Evolutionary conservation across 1,284 basidiomycete species (phyloP).

Genomic region (Rhodotorula sp.): DNA sequence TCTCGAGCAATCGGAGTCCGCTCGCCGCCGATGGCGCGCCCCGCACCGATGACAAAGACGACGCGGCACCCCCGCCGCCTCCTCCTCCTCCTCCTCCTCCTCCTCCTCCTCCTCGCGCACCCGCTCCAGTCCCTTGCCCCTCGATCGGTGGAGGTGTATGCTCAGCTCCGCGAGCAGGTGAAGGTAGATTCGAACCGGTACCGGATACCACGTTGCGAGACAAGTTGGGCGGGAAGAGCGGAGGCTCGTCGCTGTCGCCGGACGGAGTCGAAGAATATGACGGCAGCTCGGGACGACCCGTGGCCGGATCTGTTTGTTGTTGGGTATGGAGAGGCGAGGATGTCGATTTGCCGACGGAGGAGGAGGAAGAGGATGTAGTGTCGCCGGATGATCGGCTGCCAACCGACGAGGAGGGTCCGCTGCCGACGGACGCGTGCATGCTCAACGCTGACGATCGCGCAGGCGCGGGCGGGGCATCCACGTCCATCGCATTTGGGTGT

Average conservation of each 20-base stretch:
- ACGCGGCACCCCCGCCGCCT: not conserved
- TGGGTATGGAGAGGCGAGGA: too few species aligned
- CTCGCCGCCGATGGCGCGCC: not conserved
- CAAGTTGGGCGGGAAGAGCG: constrained; percentile 3
- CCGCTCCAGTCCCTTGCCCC: not conserved
- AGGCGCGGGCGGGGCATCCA: too few species aligned
- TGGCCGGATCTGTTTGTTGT: too few species aligned
- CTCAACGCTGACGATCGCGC: too few species aligned
- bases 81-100: too few species aligned
- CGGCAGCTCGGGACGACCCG: not conserved
- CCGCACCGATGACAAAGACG: too few species aligned
- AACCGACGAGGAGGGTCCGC: too few species aligned
- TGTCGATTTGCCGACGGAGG: too few species aligned
- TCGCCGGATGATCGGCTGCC: too few species aligned
- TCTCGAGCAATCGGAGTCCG: not conserved
- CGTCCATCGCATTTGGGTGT: too few species aligned
- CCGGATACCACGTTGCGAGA: not conserved
- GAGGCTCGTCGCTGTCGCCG: not conserved
- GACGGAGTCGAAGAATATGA: not conserved
- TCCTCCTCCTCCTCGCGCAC: not conserved
- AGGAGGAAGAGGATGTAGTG: too few species aligned
- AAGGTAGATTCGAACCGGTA: constrained; percentile 3
- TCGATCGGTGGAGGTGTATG: not conserved
- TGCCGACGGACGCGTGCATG: too few species aligned
- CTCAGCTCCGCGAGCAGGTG: not conserved